Evolutionary conservation across 2,329 filamentous ascomycete species (phyloP), one percentile per base, ranked within the genome.

Genomic region (Daldinia sp.): DNA sequence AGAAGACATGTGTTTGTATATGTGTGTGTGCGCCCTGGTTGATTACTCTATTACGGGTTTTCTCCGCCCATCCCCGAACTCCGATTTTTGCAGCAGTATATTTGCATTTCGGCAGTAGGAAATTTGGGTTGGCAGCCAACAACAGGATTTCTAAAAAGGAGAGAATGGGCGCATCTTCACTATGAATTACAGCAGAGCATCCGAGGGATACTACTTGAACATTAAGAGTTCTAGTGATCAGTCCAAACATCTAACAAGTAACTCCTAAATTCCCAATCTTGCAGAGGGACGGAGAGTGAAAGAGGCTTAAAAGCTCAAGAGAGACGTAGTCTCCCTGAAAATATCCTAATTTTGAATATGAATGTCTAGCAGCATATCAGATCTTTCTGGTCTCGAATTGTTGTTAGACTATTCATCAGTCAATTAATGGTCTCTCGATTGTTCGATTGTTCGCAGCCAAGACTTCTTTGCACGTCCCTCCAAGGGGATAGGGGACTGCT

Each of bases 231-330:
- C 68, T 70, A 66, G 62, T 70, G 63, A 65, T 61, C 65, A 70
- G 54, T 69, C 67, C 46, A 51, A 69, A 60, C 67, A 56, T 65
- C 69, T 72, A 72, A 72, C 69, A 72, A 75, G 73, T 75, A 75
- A 35, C 74, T 73, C 75, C 71, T 73, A 75, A 74, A 76, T 74
- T 76, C 74, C 74, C 73, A 67, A 71, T 69, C 67, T 62, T 63
- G 46, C 46, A 67, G 53, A 73, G 60, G 72, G 72, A 70, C 68
- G 73, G 73, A 76, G 73, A 73, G 68, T 74, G 72, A 76, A 72
- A 70, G 65, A 68, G 39, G 65, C 62, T 57, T 69, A 68, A 65
- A 70, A 68, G 60, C 63, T 60, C 57, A 61, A 59, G 62, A 69
- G 69, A 61, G 60, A 68, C 58, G 39, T 65, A 74, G 61, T 68